Evolutionary conservation across 2,329 filamentous ascomycete species (phyloP).

Genomic region (Colletotrichum tropicicola): DNA sequence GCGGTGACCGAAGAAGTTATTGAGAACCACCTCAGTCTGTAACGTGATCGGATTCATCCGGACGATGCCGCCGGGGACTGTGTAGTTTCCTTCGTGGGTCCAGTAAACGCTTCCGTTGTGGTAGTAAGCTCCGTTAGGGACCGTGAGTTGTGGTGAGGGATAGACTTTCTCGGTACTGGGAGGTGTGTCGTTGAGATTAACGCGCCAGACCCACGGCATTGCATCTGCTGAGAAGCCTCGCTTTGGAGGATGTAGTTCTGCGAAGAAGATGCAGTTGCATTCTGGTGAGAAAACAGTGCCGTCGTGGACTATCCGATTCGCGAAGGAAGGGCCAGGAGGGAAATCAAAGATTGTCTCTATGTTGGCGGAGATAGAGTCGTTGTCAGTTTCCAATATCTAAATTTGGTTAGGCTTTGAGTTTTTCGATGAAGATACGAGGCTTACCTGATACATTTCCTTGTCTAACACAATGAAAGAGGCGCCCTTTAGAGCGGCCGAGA

Average conservation of each 20-base stretch:
- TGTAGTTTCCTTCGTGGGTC: constrained; percentile 31
- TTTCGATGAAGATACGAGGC: background rate
- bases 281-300: constrained; percentile 30
- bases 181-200: constrained; percentile 11
- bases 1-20: constrained; percentile 31
- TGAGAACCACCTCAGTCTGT: constrained; percentile 24
- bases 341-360: background rate
- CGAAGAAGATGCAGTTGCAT: constrained; percentile 31
- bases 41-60: constrained; percentile 26
- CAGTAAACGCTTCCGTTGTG: constrained; percentile 31
- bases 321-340: background rate
- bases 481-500: background rate
- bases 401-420: background rate
- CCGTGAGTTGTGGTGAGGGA: constrained; percentile 29
- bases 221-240: constrained; percentile 25
- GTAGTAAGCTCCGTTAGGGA: constrained; percentile 32
- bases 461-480: background rate
- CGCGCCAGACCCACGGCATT: constrained; percentile 30
- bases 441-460: background rate
- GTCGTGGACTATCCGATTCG: constrained; percentile 27
- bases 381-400: background rate
- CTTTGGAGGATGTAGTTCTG: constrained; percentile 28
- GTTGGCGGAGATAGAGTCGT: background rate
- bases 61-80: constrained; percentile 23
- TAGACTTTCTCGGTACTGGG: constrained; percentile 30